Evolutionary conservation across 2,329 filamentous ascomycete species (phyloP), one percentile per base, ranked within the genome.

Genomic region (Botrytis porri): DNA sequence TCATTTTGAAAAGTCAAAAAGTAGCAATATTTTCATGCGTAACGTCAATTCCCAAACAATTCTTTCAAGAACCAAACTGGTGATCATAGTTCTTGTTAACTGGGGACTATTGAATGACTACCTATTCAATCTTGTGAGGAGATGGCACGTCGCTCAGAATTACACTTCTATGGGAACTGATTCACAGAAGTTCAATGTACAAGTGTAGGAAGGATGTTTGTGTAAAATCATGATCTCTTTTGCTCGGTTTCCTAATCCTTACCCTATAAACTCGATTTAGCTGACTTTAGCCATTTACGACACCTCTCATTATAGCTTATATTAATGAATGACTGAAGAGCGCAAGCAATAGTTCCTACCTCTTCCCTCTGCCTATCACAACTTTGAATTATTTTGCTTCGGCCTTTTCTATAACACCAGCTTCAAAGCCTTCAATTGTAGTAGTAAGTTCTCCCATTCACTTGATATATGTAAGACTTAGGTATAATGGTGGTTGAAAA

Each of bases 201-300:
- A n/a, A 14, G 5, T n/a, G 48, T n/a, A 54, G 25, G 12, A n/a
- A 16, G 9, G n/a, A 14, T 41, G 3, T 14, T 10, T 51, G 12
- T 16, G 12, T 2, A 16, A n/a, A 7, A n/a, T n/a, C 48, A 16
- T 2, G 4, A n/a, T n/a, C 48, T n/a, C 1, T 5, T n/a, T 54
- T 54, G 4, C 25, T n/a, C 10, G 25, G 0, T n/a, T 16, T 16
- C 6, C 25, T 8, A 0, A 20, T n/a, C 5, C 1, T 54, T n/a
- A 16, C 48, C 12, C 12, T n/a, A 7, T n/a, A n/a, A n/a, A n/a
- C n/a, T n/a, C n/a, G n/a, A n/a, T n/a, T n/a, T n/a, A n/a, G 14
- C 39, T 14, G 4, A 14, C 12, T 41, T 14, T 1, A 41, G 39
- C 12, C 3, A 14, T 14, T 41, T 41, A 41, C 14, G 39, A 41